Percentiles rank a stretch among this genome's conserved stretches.
phyloP scores from a whole-genome alignment of 495 filamentous ascomycete species.

The Aspergillus egyptiacus region DNA sequence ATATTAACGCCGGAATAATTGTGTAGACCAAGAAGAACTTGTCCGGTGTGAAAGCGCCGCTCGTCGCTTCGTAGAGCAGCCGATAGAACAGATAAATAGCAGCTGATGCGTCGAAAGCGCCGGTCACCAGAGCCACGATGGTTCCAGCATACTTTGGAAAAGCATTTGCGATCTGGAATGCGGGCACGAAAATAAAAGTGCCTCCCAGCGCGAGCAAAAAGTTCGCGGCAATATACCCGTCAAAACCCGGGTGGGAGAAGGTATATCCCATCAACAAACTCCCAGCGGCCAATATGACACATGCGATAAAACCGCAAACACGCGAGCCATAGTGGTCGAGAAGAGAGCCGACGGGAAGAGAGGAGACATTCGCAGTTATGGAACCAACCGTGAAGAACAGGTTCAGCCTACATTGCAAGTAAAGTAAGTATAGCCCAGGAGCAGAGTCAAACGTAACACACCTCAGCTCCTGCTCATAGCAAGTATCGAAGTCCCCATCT shows the following conservation, averaged over 20 bases:
- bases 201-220: slow-evolving; percentile 61
- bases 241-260: slow-evolving; percentile 45
- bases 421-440: not conserved
- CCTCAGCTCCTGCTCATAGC: slow-evolving; percentile 61
- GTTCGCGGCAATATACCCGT: slow-evolving; percentile 59
- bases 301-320: slow-evolving; percentile 50
- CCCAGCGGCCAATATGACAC: slow-evolving; percentile 50
- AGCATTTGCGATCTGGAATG: slow-evolving; percentile 66
- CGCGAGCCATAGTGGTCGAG: slow-evolving; percentile 64
- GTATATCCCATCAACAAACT: slow-evolving; percentile 54
- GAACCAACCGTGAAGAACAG: slow-evolving; percentile 66
- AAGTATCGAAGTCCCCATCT: slow-evolving; percentile 44
- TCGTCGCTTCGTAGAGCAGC: slow-evolving; percentile 48
- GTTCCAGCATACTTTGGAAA: slow-evolving; percentile 61
- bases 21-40: slow-evolving; percentile 63
- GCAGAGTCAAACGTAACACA: slow-evolving; percentile 18
- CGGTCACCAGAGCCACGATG: slow-evolving; percentile 63
- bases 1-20: slow-evolving; percentile 50
- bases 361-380: slow-evolving; percentile 60
- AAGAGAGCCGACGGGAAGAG: slow-evolving; percentile 58
- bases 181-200: slow-evolving; percentile 64
- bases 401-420: slow-evolving; percentile 44
- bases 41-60: slow-evolving; percentile 45
- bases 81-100: slow-evolving; percentile 64
- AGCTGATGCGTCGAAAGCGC: slow-evolving; percentile 65